Evolutionary conservation across 192 early-diverging fungal genomes (phyloP).

Genomic region (Coemansia sp.): DNA sequence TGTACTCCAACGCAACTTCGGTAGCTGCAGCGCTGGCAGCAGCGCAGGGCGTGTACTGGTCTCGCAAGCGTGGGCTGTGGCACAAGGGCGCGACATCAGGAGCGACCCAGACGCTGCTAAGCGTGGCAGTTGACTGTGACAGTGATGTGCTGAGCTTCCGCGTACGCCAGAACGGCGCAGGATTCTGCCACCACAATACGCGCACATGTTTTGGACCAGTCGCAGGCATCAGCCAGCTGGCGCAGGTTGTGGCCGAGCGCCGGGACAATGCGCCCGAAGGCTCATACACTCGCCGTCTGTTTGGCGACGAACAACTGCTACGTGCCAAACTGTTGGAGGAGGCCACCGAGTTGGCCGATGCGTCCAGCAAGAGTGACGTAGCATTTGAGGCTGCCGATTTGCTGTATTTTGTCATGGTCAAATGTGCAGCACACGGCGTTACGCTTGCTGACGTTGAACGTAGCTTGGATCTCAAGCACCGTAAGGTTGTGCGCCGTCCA

Average conservation of each 20-base stretch:
- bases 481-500: constrained; percentile 80
- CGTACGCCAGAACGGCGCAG: constrained; percentile 81
- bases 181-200: constrained; percentile 93
- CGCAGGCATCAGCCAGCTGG: constrained; percentile 72
- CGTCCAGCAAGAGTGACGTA: constrained; percentile 71
- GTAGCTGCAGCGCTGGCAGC: constrained; percentile 76
- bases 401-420: constrained; percentile 92
- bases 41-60: constrained; percentile 89
- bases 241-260: constrained; percentile 65
- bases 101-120: constrained; percentile 82
- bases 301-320: constrained; percentile 77
- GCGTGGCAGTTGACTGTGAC: constrained; percentile 88
- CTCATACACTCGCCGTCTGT: constrained; percentile 90
- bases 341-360: constrained; percentile 88
- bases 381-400: constrained; percentile 96
- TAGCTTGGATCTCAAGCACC: constrained; percentile 78
- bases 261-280: constrained; percentile 74
- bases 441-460: constrained; percentile 81
- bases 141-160: constrained; percentile 80
- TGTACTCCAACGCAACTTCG: constrained; percentile 85
- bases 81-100: constrained; percentile 95
- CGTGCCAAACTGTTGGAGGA: constrained; percentile 95
- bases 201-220: constrained; percentile 88
- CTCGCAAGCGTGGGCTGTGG: constrained; percentile 87
- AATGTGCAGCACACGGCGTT: constrained; percentile 81